Evolutionary conservation across 768 basidiomycete genomes (phyloP), one percentile per base, ranked within the genome.

Genomic region (Pleurotus tuoliensis): DNA sequence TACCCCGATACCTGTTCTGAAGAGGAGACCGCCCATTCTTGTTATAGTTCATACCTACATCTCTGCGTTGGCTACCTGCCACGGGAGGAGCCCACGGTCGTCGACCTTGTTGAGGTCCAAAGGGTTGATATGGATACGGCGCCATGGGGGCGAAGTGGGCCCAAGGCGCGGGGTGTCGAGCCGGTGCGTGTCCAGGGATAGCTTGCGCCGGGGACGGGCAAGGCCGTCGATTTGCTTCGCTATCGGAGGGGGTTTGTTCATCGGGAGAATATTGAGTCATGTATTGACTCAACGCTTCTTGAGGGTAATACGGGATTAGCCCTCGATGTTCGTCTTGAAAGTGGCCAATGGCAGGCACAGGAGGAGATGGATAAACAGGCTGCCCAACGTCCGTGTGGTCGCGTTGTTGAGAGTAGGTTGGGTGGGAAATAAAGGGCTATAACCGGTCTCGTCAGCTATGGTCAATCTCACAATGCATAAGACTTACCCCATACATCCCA

Each of bases 261-360:
- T 47, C 46, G 2, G 16, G 18, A 15, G 22, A 47, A 24, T 22
- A 13, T 47, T 47, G 46, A 22, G 46, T 15, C 46, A 47, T 47
- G 46, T 47, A 47, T 24, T 47, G 46, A 24, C 15, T 47, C 13
- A 47, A 18, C 15, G 24, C 39, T 22, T 53, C 38, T 22, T 41
- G 51, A 22, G 51, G 51, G 20, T 53, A 53, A n/a, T 3, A 53
- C 5, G 51, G 37, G 15, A 53, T 9, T 4, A 53, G 39, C 3
- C 51, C 51, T 12, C 51, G 51, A 47, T 47, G 46, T 12, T 53
- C 51, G 24, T 53, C 51, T 18, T 41, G 51, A 24, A 53, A 53
- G 41, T 53, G 51, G 22, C 51, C 51, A 3, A 53, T 15, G 15
- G 51, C 37, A 22, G 39, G 51, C 12, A 53, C 51, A 8, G 51